Percentiles rank a stretch among this genome's conserved stretches.
phyloP scores from a whole-genome alignment of 345 rosid genomes.

The Eucalyptus curtisii region DNA sequence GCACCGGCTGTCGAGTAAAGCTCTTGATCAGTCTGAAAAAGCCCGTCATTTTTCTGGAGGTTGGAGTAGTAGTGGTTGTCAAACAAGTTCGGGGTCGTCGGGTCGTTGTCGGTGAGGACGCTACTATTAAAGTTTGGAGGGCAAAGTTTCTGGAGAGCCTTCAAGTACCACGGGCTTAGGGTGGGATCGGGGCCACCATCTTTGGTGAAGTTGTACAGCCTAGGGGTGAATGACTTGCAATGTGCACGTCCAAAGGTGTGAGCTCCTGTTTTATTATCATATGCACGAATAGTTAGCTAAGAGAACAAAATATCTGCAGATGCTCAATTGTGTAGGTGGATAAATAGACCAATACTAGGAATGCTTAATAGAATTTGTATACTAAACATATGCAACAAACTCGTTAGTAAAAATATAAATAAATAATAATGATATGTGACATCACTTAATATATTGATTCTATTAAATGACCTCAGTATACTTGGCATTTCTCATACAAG shows the following conservation, averaged over 20 bases:
- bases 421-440: neutral
- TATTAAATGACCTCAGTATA: neutral
- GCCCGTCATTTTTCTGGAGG: constrained; percentile 24
- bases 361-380: neutral
- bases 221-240: constrained; percentile 15
- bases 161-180: constrained; percentile 7
- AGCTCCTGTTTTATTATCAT: constrained; percentile 6
- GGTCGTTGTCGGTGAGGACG: constrained; percentile 8
- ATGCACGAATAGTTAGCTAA: neutral
- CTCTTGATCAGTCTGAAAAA: constrained; percentile 30
- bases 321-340: neutral
- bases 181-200: constrained; percentile 25
- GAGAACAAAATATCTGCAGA: neutral
- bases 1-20: constrained; percentile 16
- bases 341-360: neutral
- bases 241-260: constrained; percentile 35
- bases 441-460: neutral
- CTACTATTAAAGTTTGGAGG: constrained; percentile 12
- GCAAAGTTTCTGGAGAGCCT: constrained; percentile 13
- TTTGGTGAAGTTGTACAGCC: constrained; percentile 28
- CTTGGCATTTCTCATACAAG: neutral
- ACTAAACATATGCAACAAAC: neutral
- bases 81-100: constrained; percentile 14
- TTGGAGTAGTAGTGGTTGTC: constrained; percentile 30
- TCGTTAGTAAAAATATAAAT: neutral